Evolutionary conservation across 495 filamentous ascomycete genomes (phyloP).

Genomic region (Penicillium manginii): DNA sequence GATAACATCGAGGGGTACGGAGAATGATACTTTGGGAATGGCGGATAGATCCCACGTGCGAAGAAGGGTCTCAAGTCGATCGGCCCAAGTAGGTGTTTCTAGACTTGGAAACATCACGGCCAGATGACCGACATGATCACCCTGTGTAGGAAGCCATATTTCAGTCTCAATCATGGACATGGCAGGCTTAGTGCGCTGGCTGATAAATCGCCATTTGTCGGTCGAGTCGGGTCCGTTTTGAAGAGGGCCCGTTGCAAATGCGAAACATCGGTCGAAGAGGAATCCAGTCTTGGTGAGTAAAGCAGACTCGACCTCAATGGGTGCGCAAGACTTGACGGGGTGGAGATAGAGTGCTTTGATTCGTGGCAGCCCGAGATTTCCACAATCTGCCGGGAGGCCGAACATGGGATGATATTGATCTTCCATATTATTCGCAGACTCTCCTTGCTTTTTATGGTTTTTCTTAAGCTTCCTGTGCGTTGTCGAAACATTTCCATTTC

Average conservation of each 20-base stretch:
- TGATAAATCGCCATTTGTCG: conserved; percentile 26
- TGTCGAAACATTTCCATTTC: conserved; percentile 8
- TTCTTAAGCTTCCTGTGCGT: conserved; percentile 6
- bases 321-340: conserved; percentile 26
- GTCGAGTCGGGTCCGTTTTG: not conserved
- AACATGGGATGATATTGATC: conserved; percentile 11
- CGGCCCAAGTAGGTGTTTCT: conserved; percentile 11
- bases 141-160: conserved; percentile 15
- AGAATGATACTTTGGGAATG: conserved; percentile 11
- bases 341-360: conserved; percentile 24
- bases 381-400: not conserved
- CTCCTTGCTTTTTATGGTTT: conserved; percentile 4
- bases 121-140: conserved; percentile 12
- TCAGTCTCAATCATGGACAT: conserved; percentile 24
- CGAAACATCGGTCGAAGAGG: conserved; percentile 21
- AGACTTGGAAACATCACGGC: conserved; percentile 16
- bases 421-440: not conserved
- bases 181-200: conserved; percentile 26
- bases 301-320: conserved; percentile 16
- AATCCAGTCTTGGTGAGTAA: conserved; percentile 23
- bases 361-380: conserved; percentile 2
- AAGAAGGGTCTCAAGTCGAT: conserved; percentile 12
- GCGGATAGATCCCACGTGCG: conserved; percentile 11
- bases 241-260: conserved; percentile 11
- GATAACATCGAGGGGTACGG: conserved; percentile 14